Base-by-base conservation (phyloP, 768 basidiomycete species). In the Candolleomyces efflorescens region DNA sequence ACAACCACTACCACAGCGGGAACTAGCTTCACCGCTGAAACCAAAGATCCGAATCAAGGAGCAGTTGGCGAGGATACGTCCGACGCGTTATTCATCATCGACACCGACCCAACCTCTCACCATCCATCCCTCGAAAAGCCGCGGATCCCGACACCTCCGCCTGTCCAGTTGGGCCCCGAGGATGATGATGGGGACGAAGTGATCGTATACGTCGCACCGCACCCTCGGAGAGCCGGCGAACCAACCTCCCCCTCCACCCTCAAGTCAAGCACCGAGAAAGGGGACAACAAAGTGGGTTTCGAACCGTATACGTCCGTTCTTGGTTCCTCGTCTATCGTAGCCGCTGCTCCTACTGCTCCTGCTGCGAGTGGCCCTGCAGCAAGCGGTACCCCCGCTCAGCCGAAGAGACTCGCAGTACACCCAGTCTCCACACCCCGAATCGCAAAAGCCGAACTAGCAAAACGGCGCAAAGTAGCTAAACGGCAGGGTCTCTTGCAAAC, bases 201-300 rank as follows among this genome's bases (percentile, higher is more conserved):
- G 3, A 90, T 92, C 55, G 89, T 92, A 10, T 91, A 91, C 64
- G 85, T 84, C 23, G 88, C 89, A 0, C 89, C 90, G 0, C 81
- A 88, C 64, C 46, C 46, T n/a, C 6, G 46, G 46, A n/a, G 24
- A 6, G 46, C n/a, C 22, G 18, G 22, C 7, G 5, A 3, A 13
- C 12, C 41, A 15, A 3, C 27, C 27, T 27, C 27, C 9, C 9
- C 27, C 27, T 9, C 27, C 41, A 43, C 13, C 3, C 15, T 43
- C 41, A 15, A 43, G 41, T 15, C 18, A 18, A 18, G n/a, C n/a
- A n/a, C n/a, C n/a, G n/a, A n/a, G n/a, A n/a, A n/a, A n/a, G n/a
- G n/a, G n/a, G n/a, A n/a, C n/a, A n/a, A n/a, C n/a, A n/a, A n/a
- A 5, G 5, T 32, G 32, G 32, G 2, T 1, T 32, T 32, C 32